A percentile compares a stretch with the other conserved stretches of the same genome.
phyloP scores from a whole-genome alignment of 805 yeast genomes.

The Saccharomycopsis sp. region DNA sequence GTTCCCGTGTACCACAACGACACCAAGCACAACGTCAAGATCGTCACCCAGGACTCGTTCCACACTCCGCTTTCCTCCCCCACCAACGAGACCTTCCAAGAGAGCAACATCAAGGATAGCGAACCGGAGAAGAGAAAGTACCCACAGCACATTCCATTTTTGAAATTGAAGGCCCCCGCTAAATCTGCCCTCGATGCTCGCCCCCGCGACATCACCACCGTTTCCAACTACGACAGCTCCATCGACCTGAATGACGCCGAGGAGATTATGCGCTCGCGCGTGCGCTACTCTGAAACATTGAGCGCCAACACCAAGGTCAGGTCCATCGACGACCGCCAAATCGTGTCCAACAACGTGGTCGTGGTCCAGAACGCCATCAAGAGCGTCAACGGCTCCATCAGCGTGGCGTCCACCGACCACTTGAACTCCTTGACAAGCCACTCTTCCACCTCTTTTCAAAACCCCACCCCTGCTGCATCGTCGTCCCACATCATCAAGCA shows the following conservation, averaged over 20 bases:
- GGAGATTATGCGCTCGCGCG: not conserved
- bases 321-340: too few species aligned
- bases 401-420: constrained; percentile 5
- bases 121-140: too few species aligned
- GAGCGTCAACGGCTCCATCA: constrained; percentile 11
- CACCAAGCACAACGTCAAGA: constrained; percentile 3
- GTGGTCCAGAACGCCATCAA: constrained; percentile 1
- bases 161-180: not conserved
- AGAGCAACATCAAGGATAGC: not conserved
- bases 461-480: not conserved
- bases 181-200: constrained; percentile 13
- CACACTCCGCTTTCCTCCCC: constrained; percentile 16
- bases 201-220: constrained; percentile 19
- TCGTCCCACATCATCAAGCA: not conserved
- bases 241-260: constrained; percentile 13
- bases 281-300: too few species aligned
- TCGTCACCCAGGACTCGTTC: constrained; percentile 4
- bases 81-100: not conserved
- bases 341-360: too few species aligned
- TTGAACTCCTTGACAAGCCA: constrained; percentile 7
- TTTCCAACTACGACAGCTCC: constrained; percentile 16
- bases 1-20: constrained; percentile 12
- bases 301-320: too few species aligned
- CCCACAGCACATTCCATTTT: constrained; percentile 2
- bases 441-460: constrained; percentile 5